Evolutionary conservation across 1,139 yeast genomes (phyloP).

Genomic region (Candida smagusa): DNA sequence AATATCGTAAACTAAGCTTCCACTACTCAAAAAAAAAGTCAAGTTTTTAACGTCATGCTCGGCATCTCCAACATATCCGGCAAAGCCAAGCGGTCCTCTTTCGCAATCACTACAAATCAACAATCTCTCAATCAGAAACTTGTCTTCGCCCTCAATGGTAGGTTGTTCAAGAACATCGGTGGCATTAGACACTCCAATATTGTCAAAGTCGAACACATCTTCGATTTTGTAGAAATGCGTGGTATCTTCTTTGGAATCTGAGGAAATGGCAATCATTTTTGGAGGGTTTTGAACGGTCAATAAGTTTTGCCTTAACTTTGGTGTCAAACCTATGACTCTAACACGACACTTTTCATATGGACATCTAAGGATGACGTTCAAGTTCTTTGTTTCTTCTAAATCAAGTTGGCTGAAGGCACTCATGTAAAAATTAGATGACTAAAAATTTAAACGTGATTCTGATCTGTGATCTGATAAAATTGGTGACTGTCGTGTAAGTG

Average conservation of each 20-base stretch:
- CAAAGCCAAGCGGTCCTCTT: conserved; percentile 71
- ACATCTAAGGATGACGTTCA: conserved; percentile 24
- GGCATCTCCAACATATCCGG: conserved; percentile 35
- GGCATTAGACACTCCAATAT: conserved; percentile 67
- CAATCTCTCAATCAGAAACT: conserved; percentile 42
- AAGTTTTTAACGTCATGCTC: conserved; percentile 34
- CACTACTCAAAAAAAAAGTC: conserved; percentile 41
- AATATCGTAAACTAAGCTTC: conserved; percentile 40
- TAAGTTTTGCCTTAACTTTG: conserved; percentile 12
- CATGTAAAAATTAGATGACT: not conserved
- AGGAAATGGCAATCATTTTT: conserved; percentile 20
- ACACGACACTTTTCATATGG: conserved; percentile 37
- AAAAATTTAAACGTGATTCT: not conserved
- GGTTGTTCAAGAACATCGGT: conserved; percentile 22
- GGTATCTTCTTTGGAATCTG: conserved; percentile 8
- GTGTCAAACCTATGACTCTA: conserved; percentile 29
- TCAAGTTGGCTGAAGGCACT: conserved; percentile 4
- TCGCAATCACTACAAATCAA: conserved; percentile 74
- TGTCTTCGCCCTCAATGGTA: conserved; percentile 15
- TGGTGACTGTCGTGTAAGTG: no score
- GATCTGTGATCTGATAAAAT: not conserved
- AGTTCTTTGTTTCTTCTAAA: conserved; percentile 3
- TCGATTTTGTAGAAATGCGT: conserved; percentile 34
- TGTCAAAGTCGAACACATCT: conserved; percentile 76
- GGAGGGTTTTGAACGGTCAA: conserved; percentile 27